A percentile compares a stretch with the other conserved stretches of the same genome.
These are phyloP conservation scores for Hypoxylon sp. DNA, from an alignment of 2,329 filamentous ascomycete species.

Conservation along the genomic window DNA sequence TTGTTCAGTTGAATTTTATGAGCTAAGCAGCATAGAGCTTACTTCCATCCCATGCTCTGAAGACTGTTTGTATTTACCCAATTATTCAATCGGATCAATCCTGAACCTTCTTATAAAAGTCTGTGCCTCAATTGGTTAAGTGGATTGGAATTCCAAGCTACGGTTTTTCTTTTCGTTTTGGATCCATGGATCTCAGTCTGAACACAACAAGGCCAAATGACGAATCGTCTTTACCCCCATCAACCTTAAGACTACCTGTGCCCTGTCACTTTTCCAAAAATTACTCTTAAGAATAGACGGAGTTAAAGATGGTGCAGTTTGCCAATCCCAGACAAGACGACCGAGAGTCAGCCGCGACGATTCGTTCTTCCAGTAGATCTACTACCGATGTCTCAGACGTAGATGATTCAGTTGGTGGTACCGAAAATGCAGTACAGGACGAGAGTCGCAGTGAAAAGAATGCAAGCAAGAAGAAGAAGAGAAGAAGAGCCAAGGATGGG, in stretches of 20 bases:
- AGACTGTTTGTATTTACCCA: slow-evolving; percentile 4
- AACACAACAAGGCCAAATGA: not conserved
- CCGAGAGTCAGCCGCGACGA: slow-evolving; percentile 22
- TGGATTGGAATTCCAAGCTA: slow-evolving; percentile 14
- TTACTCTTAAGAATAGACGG: too few relatives aligned
- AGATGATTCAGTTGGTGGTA: slow-evolving; percentile 46
- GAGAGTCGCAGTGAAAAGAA: slow-evolving; percentile 43
- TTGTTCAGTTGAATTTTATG: slow-evolving; percentile 14
- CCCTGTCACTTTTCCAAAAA: too few relatives aligned
- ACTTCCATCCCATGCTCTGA: too few relatives aligned
- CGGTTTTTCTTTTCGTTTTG: slow-evolving; percentile 12
- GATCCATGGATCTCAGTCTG: not conserved
- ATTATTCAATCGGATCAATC: slow-evolving; percentile 15
- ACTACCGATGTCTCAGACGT: slow-evolving; percentile 41
- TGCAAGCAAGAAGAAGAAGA: slow-evolving; percentile 45
- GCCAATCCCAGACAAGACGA: slow-evolving; percentile 25
- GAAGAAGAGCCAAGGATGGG: slow-evolving; percentile 41
- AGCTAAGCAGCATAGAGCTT: slow-evolving; percentile 1
- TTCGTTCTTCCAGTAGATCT: slow-evolving; percentile 37
- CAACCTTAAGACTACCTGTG: too few relatives aligned
- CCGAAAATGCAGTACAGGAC: slow-evolving; percentile 18
- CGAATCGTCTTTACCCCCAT: not conserved
- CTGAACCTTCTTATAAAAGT: not conserved
- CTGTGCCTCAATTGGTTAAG: slow-evolving; percentile 10
- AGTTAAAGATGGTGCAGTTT: slow-evolving; percentile 47